Evolutionary conservation across 1,139 yeast species (phyloP).

Genomic region (Suhomyces atakaporum): DNA sequence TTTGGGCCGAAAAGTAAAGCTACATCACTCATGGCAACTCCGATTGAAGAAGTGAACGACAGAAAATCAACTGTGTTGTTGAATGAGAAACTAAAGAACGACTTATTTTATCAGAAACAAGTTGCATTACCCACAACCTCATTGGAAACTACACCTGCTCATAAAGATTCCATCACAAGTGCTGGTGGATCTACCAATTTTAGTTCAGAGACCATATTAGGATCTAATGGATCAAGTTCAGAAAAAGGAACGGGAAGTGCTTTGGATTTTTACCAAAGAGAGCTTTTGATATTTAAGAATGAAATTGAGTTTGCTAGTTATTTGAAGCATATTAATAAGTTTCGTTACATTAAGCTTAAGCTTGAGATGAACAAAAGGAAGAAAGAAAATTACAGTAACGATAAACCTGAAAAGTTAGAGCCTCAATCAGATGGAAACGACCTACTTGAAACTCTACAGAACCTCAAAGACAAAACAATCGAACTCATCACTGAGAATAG

Average conservation of each 20-base stretch:
- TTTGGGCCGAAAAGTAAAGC: constrained; percentile 18
- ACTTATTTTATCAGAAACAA: constrained; percentile 21
- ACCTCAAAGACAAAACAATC: background rate
- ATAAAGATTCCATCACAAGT: constrained; percentile 17
- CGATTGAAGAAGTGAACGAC: constrained; percentile 8
- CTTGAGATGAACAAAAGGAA: constrained; percentile 27
- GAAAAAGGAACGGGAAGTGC: constrained; percentile 23
- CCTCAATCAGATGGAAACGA: background rate
- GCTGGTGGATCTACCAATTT: constrained; percentile 5
- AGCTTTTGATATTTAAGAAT: constrained; percentile 56
- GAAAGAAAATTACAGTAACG: constrained; percentile 4
- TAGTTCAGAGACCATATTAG: constrained; percentile 1
- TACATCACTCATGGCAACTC: background rate
- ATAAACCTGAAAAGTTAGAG: too few relatives aligned
- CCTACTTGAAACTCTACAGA: background rate
- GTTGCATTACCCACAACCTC: constrained; percentile 28
- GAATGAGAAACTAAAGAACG: constrained; percentile 21
- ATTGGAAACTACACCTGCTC: constrained; percentile 26
- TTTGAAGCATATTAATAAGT: constrained; percentile 53
- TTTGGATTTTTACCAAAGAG: constrained; percentile 55
- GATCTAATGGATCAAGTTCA: background rate
- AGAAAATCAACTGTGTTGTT: constrained; percentile 11
- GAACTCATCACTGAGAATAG: background rate
- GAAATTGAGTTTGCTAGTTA: constrained; percentile 65
- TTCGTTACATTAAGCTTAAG: constrained; percentile 43